Base-by-base conservation (phyloP, 805 yeast species). In the Teunomyces kruisii region DNA sequence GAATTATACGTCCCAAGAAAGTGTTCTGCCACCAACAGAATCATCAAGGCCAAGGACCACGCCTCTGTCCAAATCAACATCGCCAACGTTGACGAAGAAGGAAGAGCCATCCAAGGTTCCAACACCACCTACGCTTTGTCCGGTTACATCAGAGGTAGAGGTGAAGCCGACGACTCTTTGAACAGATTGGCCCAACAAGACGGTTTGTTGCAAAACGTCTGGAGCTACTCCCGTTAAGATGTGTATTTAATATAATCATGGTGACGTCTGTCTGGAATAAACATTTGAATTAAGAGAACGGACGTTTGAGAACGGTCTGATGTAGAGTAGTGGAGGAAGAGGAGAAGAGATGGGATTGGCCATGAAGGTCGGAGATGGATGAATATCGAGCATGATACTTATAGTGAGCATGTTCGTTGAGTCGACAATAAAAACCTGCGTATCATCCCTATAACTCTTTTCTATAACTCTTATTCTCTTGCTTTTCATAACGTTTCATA, bases 1-100 rank as follows among this genome's bases (percentile, higher is more conserved):
- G 99, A 94, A 86, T 90, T 94, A 80, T 94, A 94, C 96, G 96
- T 92, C 79, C 99, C 99, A 83, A 89, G 99, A 86, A 94, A 94
- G 84, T 94, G 99, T 85, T 94, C 99, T 80, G 99, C 99, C 73
- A 90, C 99, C 80, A 91, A 90, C 96, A 90, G 97, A 84, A 90
- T 94, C 81, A 91, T 94, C 86, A 90, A 89, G 84, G 91, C 99
- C 70, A 91, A 94, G 84, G 99, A 94, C 81, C 99, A 94, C 79
- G 94, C 97, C 64, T 88, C 98, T 58, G 97, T 94, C 66, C 99
- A 94, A 81, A 87, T 94, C 81, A 92, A 88, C 92, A 83, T 94
- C 67, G 98, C 96, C 70, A 89, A 92, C 79, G 96, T 94, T 70
- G 97, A 94, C 71, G 97, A 82, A 72, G 85, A 87, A 70, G 99